These are phyloP conservation scores for Vanrija sp. DNA, from an alignment of 1,284 basidiomycete genomes.

Conservation along the genomic window DNA sequence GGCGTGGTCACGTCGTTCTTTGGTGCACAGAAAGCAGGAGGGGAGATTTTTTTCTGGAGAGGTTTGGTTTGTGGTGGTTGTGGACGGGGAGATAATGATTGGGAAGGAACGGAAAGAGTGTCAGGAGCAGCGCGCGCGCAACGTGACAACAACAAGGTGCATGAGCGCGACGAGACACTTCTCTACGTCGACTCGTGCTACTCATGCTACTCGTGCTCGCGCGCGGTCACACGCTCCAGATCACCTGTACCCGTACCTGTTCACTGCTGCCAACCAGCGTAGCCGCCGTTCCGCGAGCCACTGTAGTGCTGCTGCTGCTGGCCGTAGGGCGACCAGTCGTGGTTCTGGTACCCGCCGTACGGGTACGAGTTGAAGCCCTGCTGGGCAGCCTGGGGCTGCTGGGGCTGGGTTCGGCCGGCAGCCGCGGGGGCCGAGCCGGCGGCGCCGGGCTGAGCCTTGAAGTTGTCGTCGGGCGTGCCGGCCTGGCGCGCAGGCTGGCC, in stretches of 20 bases:
- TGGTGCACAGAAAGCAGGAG: neutral
- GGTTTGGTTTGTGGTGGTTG: neutral
- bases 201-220: neutral
- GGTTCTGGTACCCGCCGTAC: slow-evolving; percentile 29
- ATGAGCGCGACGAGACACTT: neutral
- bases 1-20: no score
- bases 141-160: neutral
- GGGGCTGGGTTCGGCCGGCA: slow-evolving; percentile 20
- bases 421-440: slow-evolving; percentile 12
- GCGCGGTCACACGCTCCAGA: neutral
- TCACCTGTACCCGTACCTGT: neutral
- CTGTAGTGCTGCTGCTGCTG: slow-evolving; percentile 18
- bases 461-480: slow-evolving; percentile 41
- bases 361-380: slow-evolving; percentile 29
- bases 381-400: slow-evolving; percentile 20
- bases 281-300: slow-evolving; percentile 28
- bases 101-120: no score
- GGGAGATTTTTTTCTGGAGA: neutral
- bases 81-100: neutral
- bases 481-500: slow-evolving; percentile 26
- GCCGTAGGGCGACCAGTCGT: slow-evolving; percentile 35
- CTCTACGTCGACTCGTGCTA: neutral
- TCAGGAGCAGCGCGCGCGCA: neutral
- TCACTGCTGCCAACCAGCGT: slow-evolving; percentile 36
- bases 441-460: slow-evolving; percentile 30